Conservation (phyloP, 257 asterid species). For the Fraxinus americana region DNA sequence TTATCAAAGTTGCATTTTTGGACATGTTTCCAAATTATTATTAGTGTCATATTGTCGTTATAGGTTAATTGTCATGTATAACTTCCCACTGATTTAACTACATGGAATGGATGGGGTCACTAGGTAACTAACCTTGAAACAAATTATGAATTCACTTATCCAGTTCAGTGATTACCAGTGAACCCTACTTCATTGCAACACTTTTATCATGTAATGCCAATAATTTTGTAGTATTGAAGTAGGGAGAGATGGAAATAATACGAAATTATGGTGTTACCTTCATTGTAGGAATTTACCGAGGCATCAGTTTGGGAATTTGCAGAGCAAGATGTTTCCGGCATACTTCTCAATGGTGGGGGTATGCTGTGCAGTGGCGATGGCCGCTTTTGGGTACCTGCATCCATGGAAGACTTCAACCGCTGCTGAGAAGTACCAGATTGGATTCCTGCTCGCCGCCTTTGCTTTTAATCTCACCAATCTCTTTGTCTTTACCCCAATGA, state of each 20-base stretch:
- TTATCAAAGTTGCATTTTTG: neutral
- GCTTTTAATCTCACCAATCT: constrained; percentile 92
- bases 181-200: neutral
- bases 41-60: neutral
- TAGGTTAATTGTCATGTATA: neutral
- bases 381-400: constrained; percentile 82
- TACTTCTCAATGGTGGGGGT: constrained; percentile 95
- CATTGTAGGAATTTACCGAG: constrained; percentile 78
- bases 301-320: constrained; percentile 96
- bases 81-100: neutral
- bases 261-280: neutral
- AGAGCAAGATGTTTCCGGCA: constrained; percentile 99
- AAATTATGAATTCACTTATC: neutral
- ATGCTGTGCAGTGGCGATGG: constrained; percentile 82
- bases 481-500: constrained; percentile 88
- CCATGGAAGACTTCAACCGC: constrained; percentile 86
- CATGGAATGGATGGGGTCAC: neutral
- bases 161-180: neutral
- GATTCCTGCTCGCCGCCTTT: constrained; percentile 79
- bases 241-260: neutral
- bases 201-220: neutral
- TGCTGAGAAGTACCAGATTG: constrained; percentile 85
- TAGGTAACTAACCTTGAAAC: neutral
- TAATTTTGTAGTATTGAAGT: neutral
- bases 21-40: neutral